Percentiles rank a stretch among this genome's conserved stretches.
Evolutionary conservation across 192 early-diverging fungal species (phyloP).

Genomic region (Podochytrium sp.): DNA sequence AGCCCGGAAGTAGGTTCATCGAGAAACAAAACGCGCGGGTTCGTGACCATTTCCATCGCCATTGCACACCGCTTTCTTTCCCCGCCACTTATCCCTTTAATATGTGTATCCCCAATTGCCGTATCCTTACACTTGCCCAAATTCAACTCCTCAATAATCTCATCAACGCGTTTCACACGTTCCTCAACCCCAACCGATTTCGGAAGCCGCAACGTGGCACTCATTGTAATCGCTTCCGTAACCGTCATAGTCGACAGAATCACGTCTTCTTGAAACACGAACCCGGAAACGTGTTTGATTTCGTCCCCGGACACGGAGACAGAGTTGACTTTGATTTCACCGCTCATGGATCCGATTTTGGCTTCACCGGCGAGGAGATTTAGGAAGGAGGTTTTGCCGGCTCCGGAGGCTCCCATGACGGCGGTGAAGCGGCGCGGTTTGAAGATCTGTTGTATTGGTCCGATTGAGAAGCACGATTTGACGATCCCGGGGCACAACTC

Average conservation of each 20-base stretch:
- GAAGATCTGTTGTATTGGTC: constrained; percentile 25
- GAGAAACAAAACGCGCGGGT: constrained; percentile 68
- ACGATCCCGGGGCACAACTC: neutral
- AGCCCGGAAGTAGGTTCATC: constrained; percentile 74
- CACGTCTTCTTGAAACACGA: constrained; percentile 62
- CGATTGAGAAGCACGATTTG: neutral
- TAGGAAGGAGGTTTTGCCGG: constrained; percentile 59
- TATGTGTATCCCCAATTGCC: constrained; percentile 62
- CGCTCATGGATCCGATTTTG: constrained; percentile 47
- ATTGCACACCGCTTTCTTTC: constrained; percentile 77
- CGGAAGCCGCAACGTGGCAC: constrained; percentile 60
- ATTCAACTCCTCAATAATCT: constrained; percentile 62
- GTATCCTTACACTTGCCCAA: constrained; percentile 72
- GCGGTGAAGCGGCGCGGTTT: constrained; percentile 76
- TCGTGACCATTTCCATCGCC: constrained; percentile 72
- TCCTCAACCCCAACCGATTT: constrained; percentile 42
- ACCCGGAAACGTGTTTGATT: constrained; percentile 59
- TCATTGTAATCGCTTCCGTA: constrained; percentile 75
- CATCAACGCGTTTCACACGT: constrained; percentile 52
- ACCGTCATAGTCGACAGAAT: constrained; percentile 74
- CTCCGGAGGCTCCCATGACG: constrained; percentile 89
- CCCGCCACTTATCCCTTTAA: constrained; percentile 75
- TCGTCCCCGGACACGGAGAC: constrained; percentile 50
- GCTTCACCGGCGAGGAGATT: constrained; percentile 53
- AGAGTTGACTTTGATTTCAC: constrained; percentile 64